Evolutionary conservation across 176 grass and related monocot genomes (phyloP).

Genomic region (Musa itinerans): DNA sequence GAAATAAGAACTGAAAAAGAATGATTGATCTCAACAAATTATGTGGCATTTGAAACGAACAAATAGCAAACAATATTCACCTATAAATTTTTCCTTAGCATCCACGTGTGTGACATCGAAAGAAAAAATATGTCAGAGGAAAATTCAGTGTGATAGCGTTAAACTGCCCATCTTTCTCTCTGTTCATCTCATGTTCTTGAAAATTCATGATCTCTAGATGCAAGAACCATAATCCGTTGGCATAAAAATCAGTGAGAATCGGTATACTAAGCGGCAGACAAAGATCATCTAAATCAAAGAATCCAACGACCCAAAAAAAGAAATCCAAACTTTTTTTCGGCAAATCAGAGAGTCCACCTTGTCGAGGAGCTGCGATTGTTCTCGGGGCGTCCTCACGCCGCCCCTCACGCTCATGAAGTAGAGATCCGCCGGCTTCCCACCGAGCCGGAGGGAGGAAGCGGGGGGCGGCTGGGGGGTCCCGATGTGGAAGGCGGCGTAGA

Average conservation of each 20-base stretch:
- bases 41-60: not conserved
- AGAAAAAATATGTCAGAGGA: not conserved
- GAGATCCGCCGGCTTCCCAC: constrained; percentile 13
- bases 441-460: not conserved
- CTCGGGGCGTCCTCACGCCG: constrained; percentile 25
- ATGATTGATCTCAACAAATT: too few relatives aligned
- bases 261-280: too few relatives aligned
- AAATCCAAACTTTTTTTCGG: too few relatives aligned
- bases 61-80: not conserved
- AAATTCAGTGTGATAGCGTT: not conserved
- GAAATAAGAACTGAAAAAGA: not conserved
- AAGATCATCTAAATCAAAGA: too few relatives aligned
- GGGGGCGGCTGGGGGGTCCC: constrained; percentile 34
- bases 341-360: constrained; percentile 29
- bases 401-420: constrained; percentile 73
- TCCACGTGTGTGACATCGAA: not conserved
- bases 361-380: constrained; percentile 38
- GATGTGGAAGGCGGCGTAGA: constrained; percentile 68
- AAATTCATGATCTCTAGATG: too few relatives aligned
- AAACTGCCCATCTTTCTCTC: not conserved
- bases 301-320: too few relatives aligned
- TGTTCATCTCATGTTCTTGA: not conserved
- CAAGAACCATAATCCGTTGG: not conserved
- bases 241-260: not conserved
- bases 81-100: too few relatives aligned